A percentile compares a stretch with the other conserved stretches of the same genome.
Conservation (phyloP, 768 basidiomycete genomes). For the Lactarius deliciosus region DNA sequence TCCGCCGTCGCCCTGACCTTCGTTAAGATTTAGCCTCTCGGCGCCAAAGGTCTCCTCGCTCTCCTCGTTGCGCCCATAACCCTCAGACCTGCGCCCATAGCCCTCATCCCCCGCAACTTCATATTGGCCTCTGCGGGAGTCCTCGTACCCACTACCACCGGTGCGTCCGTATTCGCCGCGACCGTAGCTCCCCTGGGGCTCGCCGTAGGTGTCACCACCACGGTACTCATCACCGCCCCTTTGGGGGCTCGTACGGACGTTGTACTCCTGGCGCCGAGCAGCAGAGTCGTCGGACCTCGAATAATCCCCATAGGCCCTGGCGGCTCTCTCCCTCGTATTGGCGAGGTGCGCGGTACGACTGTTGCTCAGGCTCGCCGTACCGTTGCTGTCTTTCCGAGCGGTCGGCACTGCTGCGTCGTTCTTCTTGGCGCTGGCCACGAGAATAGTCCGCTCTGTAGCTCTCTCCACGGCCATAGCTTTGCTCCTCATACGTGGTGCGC, state of each 20-base stretch:
- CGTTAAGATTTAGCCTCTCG: conserved; percentile 47
- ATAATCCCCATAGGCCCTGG: neutral
- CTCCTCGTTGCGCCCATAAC: conserved; percentile 27
- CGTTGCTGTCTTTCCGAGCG: conserved; percentile 2
- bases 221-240: conserved; percentile 6
- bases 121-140: neutral
- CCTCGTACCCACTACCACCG: conserved; percentile 1
- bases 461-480: neutral
- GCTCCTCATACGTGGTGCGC: conserved; percentile 1
- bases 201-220: conserved; percentile 2
- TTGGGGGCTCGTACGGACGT: conserved; percentile 1
- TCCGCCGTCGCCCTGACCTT: conserved; percentile 34
- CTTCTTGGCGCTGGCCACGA: neutral
- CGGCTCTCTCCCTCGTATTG: neutral
- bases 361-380: conserved; percentile 19
- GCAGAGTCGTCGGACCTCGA: neutral
- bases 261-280: conserved; percentile 2
- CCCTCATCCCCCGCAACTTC: neutral
- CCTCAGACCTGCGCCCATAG: conserved; percentile 11
- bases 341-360: conserved; percentile 9
- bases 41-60: conserved; percentile 52
- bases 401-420: neutral
- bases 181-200: conserved; percentile 12
- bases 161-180: conserved; percentile 21
- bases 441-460: neutral